Conservation (phyloP, 2,329 filamentous ascomycete species). For the Diaporthe velutina region DNA sequence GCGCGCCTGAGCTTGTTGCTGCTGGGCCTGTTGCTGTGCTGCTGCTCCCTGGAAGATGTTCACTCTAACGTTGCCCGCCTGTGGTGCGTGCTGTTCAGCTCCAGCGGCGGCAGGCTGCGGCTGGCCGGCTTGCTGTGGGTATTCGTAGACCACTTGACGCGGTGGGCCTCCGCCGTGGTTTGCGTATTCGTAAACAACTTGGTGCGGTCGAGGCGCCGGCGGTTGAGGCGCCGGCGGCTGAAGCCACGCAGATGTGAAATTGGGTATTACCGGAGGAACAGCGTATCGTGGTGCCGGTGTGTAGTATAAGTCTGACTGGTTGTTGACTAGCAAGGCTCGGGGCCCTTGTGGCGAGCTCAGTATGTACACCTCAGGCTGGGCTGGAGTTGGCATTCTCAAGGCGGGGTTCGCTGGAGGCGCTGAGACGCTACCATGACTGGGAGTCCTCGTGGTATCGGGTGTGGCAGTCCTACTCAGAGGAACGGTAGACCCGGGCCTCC, state of each 20-base stretch:
- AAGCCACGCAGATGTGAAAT: slow-evolving; percentile 43
- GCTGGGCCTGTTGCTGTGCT: slow-evolving; percentile 22
- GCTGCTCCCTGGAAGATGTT: slow-evolving; percentile 24
- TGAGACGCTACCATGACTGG: slow-evolving; percentile 47
- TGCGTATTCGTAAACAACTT: too few species aligned
- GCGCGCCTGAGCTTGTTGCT: slow-evolving; percentile 30
- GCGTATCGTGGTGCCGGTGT: slow-evolving; percentile 46
- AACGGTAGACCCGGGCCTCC: slow-evolving; percentile 51
- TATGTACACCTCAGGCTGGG: slow-evolving; percentile 68
- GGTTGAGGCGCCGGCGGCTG: slow-evolving; percentile 41
- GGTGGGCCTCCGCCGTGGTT: too few species aligned
- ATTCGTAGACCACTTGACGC: slow-evolving; percentile 28
- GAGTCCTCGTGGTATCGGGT: slow-evolving; percentile 57
- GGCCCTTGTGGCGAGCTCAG: slow-evolving; percentile 72
- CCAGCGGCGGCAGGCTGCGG: slow-evolving; percentile 12
- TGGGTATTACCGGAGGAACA: slow-evolving; percentile 2
- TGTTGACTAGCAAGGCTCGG: slow-evolving; percentile 68
- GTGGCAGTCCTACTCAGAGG: slow-evolving; percentile 61
- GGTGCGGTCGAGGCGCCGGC: too few species aligned
- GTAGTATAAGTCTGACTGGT: slow-evolving; percentile 63
- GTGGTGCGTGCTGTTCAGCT: slow-evolving; percentile 32
- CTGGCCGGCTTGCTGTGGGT: slow-evolving; percentile 42
- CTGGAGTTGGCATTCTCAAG: slow-evolving; percentile 42
- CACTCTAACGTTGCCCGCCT: slow-evolving; percentile 35
- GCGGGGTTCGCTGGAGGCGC: slow-evolving; percentile 41